phyloP scores from a whole-genome alignment of 2,329 filamentous ascomycete species.

The Phyllosticta ampelicida region DNA sequence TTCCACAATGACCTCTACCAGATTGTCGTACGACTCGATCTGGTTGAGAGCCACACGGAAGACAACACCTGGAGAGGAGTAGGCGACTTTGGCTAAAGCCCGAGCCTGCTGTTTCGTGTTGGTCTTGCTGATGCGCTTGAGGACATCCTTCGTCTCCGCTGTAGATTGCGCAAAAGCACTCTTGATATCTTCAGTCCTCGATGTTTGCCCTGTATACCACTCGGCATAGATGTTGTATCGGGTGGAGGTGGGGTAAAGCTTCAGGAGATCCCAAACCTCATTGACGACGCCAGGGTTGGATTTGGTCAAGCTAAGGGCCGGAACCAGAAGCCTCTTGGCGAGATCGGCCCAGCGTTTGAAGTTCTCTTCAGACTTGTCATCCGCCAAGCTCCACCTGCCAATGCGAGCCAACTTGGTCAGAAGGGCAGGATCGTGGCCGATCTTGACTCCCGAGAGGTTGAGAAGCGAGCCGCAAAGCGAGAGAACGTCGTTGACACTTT shows the following conservation, averaged over 20 bases:
- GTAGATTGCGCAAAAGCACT: slow-evolving; percentile 66
- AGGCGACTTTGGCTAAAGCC: slow-evolving; percentile 81
- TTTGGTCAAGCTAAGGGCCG: slow-evolving; percentile 75
- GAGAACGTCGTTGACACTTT: slow-evolving; percentile 83
- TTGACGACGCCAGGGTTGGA: slow-evolving; percentile 76
- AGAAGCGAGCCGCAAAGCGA: slow-evolving; percentile 73
- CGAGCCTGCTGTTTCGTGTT: slow-evolving; percentile 81
- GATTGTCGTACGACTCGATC: slow-evolving; percentile 87
- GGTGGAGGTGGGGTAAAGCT: slow-evolving; percentile 61
- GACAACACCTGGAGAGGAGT: slow-evolving; percentile 80
- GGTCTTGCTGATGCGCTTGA: slow-evolving; percentile 82
- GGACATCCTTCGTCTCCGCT: slow-evolving; percentile 69
- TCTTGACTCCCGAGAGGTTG: slow-evolving; percentile 77
- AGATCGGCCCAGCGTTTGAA: slow-evolving; percentile 72
- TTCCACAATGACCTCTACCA: slow-evolving; percentile 90
- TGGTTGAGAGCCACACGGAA: slow-evolving; percentile 83
- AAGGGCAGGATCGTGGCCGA: slow-evolving; percentile 71
- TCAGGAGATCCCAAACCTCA: slow-evolving; percentile 75
- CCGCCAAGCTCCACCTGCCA: slow-evolving; percentile 60
- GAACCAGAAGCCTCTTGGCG: slow-evolving; percentile 72
- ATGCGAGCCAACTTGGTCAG: slow-evolving; percentile 78
- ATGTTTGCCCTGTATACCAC: slow-evolving; percentile 75
- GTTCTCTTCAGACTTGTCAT: slow-evolving; percentile 62
- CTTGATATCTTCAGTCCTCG: slow-evolving; percentile 65
- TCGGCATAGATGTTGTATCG: slow-evolving; percentile 87